Base-by-base conservation (phyloP, 192 early-diverging fungal genomes). In the Backusella tarrabulga region DNA sequence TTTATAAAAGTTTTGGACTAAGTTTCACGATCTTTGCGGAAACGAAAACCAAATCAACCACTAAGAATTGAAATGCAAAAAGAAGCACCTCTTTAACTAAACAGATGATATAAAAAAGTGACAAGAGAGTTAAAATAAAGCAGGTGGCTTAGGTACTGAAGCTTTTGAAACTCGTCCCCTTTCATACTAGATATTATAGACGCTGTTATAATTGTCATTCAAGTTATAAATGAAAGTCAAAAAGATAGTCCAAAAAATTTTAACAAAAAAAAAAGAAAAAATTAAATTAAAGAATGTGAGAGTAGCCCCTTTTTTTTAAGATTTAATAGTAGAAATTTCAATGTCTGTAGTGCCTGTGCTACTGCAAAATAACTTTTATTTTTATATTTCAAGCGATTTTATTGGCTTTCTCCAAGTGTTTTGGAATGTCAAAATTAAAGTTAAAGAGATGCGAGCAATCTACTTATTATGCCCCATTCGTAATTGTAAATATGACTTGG, bases 361-460 rank as follows among this genome's bases (percentile, higher is more conserved):
- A 63, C 56, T 23, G 56, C 4, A 63, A 29, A 63, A 63, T 63
- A 6, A 29, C 23, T 63, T 14, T 29, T 63, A 9, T 12, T 26
- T 63, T 26, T 63, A 11, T 21, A 29, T 8, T 63, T 29, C 8
- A 29, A 63, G 11, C 29, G 56, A 63, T 63, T 26, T 63, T 29
- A 63, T 63, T 63, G 56, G 56, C 12, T 29, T 60, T 23, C 56
- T 29, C 9, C 54, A 63, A 12, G 54, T 29, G 23, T 26, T 29
- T 29, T 63, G 56, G 56, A 63, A 63, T 63, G 56, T 63, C 56
- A 63, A 63, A 63, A 63, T 63, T 63, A 29, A 63, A 3, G 56
- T 63, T 29, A 29, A 63, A 29, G 21, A 63, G 56, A 29, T 14
- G 46, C 7, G 26, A 29, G 56, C 26, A 63, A 26, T 29, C 56